phyloP scores from a whole-genome alignment of 306 rosid species.

The Cucurbita moschata region DNA sequence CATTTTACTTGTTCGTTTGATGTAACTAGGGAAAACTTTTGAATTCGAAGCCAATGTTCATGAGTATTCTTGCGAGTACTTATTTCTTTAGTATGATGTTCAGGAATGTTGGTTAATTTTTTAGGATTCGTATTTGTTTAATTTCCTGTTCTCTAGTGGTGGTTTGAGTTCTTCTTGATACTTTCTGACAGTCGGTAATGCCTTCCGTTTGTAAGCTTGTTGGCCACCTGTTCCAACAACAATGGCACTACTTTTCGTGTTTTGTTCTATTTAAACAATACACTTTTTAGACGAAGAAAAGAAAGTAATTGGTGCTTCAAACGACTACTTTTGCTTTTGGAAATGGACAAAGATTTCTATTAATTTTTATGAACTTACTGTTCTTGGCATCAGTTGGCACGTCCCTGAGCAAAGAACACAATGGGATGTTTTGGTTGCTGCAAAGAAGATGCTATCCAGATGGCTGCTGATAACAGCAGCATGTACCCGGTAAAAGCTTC shows the following conservation, averaged over 20 bases:
- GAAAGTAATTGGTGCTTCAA: neutral
- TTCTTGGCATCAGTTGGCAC: neutral
- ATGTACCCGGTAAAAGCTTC: conserved; percentile 30
- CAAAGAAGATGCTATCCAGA: conserved; percentile 47
- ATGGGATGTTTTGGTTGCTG: conserved; percentile 83
- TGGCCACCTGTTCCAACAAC: neutral
- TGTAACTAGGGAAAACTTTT: neutral
- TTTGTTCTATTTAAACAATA: neutral
- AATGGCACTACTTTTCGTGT: neutral
- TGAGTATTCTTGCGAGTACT: neutral
- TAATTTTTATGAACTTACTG: neutral
- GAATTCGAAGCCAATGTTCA: neutral
- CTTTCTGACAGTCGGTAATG: neutral
- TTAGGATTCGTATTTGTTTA: neutral
- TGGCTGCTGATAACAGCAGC: conserved; percentile 45
- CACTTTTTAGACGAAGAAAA: neutral
- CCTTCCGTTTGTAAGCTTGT: neutral
- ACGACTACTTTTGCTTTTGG: neutral
- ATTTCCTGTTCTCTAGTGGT: neutral
- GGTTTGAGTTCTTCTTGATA: neutral
- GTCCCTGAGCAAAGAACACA: conserved; percentile 14
- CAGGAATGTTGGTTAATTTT: neutral
- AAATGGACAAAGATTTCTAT: neutral
- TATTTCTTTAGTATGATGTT: neutral
- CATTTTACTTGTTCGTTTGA: neutral